Evolutionary conservation across 2,329 filamentous ascomycete genomes (phyloP).

Genomic region (Claviceps sp.): DNA sequence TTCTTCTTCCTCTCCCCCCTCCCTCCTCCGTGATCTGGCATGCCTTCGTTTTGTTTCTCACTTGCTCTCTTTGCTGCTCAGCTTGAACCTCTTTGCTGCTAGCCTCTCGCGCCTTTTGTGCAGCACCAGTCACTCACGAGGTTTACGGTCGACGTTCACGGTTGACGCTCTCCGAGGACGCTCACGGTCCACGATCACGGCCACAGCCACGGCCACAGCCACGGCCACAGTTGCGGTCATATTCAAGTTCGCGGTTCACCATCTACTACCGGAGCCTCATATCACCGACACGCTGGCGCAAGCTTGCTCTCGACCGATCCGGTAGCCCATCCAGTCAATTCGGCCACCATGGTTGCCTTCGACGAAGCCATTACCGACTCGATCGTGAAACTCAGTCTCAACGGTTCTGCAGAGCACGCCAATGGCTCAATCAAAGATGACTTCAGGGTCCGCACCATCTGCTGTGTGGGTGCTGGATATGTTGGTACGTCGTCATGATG

Average conservation of each 20-base stretch:
- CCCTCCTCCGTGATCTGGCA: neutral
- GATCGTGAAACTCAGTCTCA: slow-evolving; percentile 19
- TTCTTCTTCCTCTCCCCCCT: neutral
- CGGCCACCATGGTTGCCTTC: slow-evolving; percentile 11
- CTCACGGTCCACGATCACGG: neutral
- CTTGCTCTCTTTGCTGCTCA: neutral
- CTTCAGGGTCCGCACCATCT: slow-evolving; percentile 43
- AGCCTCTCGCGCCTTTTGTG: neutral
- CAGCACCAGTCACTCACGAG: neutral
- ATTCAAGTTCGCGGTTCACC: too few species aligned
- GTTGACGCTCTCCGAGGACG: too few species aligned
- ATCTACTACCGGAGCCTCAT: too few species aligned
- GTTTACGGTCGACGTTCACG: too few species aligned
- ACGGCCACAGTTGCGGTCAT: too few species aligned
- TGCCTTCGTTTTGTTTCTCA: neutral
- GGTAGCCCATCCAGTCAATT: neutral
- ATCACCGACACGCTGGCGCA: neutral
- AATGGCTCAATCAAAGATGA: slow-evolving; percentile 16
- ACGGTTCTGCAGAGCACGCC: slow-evolving; percentile 17
- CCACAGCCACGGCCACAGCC: neutral
- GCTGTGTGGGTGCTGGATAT: slow-evolving; percentile 64
- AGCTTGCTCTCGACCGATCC: neutral
- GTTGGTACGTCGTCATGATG: slow-evolving; percentile 42
- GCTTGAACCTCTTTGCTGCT: neutral
- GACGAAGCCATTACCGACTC: slow-evolving; percentile 15